Conservation (phyloP, 176 grass and related monocot genomes). For the Cymbopogon citratus region DNA sequence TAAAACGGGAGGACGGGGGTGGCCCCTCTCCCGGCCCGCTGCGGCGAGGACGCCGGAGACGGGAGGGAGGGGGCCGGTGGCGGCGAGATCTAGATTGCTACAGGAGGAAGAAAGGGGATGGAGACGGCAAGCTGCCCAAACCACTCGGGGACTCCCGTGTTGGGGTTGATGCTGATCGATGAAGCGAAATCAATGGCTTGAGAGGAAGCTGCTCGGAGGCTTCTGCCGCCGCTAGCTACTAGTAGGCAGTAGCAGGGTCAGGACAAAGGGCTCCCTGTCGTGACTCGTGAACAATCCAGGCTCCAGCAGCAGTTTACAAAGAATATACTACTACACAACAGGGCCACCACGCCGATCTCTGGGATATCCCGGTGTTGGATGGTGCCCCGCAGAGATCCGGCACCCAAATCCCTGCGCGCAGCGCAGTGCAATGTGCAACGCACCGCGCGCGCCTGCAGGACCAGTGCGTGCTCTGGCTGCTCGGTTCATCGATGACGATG, state of each 20-base stretch:
- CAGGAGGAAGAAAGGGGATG: too few relatives aligned
- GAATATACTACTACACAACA: too few relatives aligned
- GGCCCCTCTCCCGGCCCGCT: too few relatives aligned
- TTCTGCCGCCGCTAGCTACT: neutral
- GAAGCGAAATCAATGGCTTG: neutral
- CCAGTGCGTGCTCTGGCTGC: neutral
- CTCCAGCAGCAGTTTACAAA: too few relatives aligned
- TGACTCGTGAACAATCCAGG: neutral
- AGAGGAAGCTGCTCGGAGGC: constrained; percentile 13
- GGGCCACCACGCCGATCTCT: neutral
- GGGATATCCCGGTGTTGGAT: neutral
- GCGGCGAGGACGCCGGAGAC: too few relatives aligned
- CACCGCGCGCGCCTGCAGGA: neutral
- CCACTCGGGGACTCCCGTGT: too few relatives aligned
- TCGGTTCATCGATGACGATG: neutral
- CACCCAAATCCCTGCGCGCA: neutral
- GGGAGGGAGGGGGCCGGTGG: too few relatives aligned
- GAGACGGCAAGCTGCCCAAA: too few relatives aligned
- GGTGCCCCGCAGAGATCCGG: neutral
- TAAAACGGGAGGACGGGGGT: too few relatives aligned
- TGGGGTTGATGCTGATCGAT: too few relatives aligned
- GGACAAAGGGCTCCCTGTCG: neutral
- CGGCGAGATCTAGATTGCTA: too few relatives aligned
- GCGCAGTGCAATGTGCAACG: neutral
- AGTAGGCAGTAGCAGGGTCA: too few relatives aligned